Conservation (phyloP, 345 rosid genomes). For the Ailanthus altissimus region DNA sequence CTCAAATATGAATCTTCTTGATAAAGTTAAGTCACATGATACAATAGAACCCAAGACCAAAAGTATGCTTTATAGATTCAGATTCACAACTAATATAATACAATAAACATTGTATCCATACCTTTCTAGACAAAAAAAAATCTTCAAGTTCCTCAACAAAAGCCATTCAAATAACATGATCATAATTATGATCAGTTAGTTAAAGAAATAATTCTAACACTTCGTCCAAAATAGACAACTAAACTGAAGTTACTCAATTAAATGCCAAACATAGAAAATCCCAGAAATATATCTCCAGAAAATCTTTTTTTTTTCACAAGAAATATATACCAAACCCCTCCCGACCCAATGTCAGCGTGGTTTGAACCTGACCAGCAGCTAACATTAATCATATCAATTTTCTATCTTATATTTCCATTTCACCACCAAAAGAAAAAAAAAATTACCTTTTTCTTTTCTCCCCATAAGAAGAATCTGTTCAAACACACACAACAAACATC, state of each 20-base stretch:
- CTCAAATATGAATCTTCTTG: background rate
- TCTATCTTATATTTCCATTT: background rate
- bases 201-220: background rate
- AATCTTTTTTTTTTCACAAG: background rate
- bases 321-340: too few relatives aligned
- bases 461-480: background rate
- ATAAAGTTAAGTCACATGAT: constrained; percentile 17
- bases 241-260: too few relatives aligned
- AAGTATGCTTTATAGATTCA: constrained; percentile 24
- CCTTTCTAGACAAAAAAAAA: background rate
- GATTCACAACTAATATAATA: constrained; percentile 13
- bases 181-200: background rate
- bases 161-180: background rate
- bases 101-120: background rate
- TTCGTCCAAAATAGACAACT: background rate
- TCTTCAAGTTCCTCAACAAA: constrained; percentile 8
- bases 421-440: background rate
- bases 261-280: background rate
- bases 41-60: constrained; percentile 12
- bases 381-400: background rate
- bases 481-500: background rate
- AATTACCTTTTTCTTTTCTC: background rate
- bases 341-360: too few relatives aligned
- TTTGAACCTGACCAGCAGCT: too few relatives aligned
- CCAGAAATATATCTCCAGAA: constrained; percentile 4